Evolutionary conservation across 2,329 filamentous ascomycete genomes (phyloP), one percentile per base, ranked within the genome.

Genomic region (Lojkania enalia): DNA sequence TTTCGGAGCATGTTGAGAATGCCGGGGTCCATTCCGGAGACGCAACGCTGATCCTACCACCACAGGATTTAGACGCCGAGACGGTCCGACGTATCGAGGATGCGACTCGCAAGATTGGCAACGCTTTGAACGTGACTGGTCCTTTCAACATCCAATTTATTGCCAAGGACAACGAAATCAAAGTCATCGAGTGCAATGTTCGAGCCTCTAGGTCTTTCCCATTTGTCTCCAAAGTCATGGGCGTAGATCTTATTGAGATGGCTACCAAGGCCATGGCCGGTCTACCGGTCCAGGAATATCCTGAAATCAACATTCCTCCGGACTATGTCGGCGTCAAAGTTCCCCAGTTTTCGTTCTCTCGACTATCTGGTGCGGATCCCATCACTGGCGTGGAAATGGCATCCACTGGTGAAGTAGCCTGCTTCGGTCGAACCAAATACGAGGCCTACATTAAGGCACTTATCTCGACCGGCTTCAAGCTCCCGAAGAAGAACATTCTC

Each of bases 81-180:
- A 99, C 94, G 0, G 91, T 97, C 40, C 76, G 84, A 49, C 84
- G 92, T 55, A 97, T 99, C 46, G 90, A 92, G 69, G 91, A 96
- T 69, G 94, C 94, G 2, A 97, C 94, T 12, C 81, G 86, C 57
- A 97, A 97, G 81, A 97, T 99, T 60, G 94, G 87, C 56, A 85
- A 87, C 51, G 92, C 94, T 13, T 81, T 97, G 47, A 96, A 97
- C 68, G 87, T 99, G 44, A 97, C 94, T 30, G 94, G 94, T 38
- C 94, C 94, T 16, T 96, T 87, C 81, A 99, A 99, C 74, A 99
- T 99, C 53, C 94, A 99, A 70, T 97, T 99, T 76, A 99, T 99
- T 63, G 94, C 94, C 62, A 97, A 97, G 77, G 91, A 97, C 71
- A 97, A 97, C 69, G 92, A 97, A 57, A 97, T 99, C 78, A 97